Evolutionary conservation across 441 rosid species (phyloP), one percentile per base, ranked within the genome.

Genomic region (Brassica balearica): DNA sequence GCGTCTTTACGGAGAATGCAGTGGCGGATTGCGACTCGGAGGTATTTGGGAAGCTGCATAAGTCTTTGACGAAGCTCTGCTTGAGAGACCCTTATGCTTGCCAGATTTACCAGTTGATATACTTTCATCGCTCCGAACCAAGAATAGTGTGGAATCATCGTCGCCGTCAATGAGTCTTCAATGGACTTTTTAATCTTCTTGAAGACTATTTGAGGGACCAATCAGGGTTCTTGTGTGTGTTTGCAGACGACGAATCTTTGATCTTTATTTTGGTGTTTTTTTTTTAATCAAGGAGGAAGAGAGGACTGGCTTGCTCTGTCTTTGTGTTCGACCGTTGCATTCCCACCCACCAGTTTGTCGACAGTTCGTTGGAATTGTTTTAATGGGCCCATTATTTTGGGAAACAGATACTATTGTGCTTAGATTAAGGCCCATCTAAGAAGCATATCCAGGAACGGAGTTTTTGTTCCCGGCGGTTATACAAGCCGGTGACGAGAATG

Each of bases 401-500:
- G 2, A 34, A 36, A 6, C 1, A 4, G 1, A 0, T 9, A 1
- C 23, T 51, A 65, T 48, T 77, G 75, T 56, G 67, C 51, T 56
- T 36, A n/a, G 10, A 4, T 63, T 2, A 23, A 70, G 71, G 75
- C 66, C 71, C 71, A 64, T 11, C 25, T 51, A 5, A 0, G 7
- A 36, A 36, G 41, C 96, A 87, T 91, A 83, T 29, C 51, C 60
- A 34, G 91, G 66, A 48, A 88, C 87, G 98, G 95, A 93, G 60
- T 95, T 93, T 74, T 95, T 96, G 3, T 93, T 93, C 65, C 96
- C 97, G 0, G 93, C 97, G 20, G 95, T 90, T 72, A 90, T 93
- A 64, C 88, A 91, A 86, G 90, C 91, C 59, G 80, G 85, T 32
- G 90, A 90, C 66, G 92, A 91, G 71, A 82, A 70, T 51, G 79